Conservation (phyloP, 257 asterid species). For the Solanum pimpinellifolium region DNA sequence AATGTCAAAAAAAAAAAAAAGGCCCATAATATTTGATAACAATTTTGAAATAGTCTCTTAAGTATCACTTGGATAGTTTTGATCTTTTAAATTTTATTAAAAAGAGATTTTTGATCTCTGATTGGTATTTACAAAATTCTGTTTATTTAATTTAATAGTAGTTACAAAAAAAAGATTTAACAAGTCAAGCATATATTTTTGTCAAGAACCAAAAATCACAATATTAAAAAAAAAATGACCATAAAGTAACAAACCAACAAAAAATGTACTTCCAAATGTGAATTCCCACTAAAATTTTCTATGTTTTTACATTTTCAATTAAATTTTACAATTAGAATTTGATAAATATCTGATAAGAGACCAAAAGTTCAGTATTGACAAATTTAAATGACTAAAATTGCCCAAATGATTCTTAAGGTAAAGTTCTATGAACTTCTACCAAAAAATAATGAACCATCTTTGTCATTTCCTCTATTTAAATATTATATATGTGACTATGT, state of each 20-base stretch:
- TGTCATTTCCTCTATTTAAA: background rate
- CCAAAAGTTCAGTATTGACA: background rate
- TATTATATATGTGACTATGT: background rate
- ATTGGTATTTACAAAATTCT: background rate
- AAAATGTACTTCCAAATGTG: background rate
- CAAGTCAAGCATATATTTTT: background rate
- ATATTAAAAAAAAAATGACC: background rate
- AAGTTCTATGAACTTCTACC: background rate
- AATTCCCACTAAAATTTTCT: too few relatives aligned
- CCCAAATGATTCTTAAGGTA: background rate
- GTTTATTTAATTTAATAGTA: background rate
- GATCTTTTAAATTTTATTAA: background rate
- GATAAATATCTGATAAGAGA: background rate
- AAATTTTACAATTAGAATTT: background rate
- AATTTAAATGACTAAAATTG: background rate
- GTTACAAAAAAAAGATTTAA: background rate
- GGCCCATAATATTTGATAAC: background rate
- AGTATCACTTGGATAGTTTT: background rate
- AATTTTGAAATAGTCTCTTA: background rate
- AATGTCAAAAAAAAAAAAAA: background rate
- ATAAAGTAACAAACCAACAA: background rate
- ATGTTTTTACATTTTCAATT: background rate
- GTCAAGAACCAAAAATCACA: background rate
- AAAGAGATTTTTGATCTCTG: background rate
- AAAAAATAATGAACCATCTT: background rate